These are phyloP conservation scores for Stentor coeruleus DNA, from an alignment of 73 alveolate species.

Conservation along the genomic window DNA sequence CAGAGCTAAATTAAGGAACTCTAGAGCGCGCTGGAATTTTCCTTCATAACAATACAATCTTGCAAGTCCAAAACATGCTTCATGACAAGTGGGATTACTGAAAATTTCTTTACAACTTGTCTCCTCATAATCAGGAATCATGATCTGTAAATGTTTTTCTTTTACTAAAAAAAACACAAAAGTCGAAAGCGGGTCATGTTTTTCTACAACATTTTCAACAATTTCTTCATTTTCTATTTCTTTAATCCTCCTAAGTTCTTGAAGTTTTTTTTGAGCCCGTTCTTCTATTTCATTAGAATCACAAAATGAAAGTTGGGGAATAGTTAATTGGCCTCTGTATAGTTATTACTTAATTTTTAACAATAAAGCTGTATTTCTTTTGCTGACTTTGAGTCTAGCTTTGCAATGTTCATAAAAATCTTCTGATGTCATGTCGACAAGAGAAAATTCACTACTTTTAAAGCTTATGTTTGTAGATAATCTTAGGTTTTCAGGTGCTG, in stretches of 20 bases:
- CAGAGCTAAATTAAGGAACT: background rate
- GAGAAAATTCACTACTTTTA: background rate
- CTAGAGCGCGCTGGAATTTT: constrained; percentile 19
- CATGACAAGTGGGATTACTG: background rate
- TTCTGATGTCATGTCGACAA: background rate
- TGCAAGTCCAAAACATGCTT: constrained; percentile 13
- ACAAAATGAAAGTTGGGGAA: background rate
- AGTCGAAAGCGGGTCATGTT: background rate
- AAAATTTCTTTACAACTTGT: background rate
- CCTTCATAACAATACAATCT: background rate
- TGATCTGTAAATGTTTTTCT: background rate
- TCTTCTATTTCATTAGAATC: background rate
- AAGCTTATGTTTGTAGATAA: background rate
- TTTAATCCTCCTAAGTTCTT: background rate
- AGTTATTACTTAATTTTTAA: background rate
- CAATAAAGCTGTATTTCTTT: background rate
- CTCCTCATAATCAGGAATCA: constrained; percentile 10
- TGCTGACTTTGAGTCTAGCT: background rate
- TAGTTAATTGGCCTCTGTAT: background rate
- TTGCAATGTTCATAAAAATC: background rate
- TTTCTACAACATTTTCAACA: background rate
- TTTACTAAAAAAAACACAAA: background rate
- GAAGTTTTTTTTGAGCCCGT: constrained; percentile 10
- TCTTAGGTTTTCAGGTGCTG: no score
- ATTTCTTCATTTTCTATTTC: background rate